Conservation (phyloP, 2,329 filamentous ascomycete genomes). For the Cladosporium sp. region DNA sequence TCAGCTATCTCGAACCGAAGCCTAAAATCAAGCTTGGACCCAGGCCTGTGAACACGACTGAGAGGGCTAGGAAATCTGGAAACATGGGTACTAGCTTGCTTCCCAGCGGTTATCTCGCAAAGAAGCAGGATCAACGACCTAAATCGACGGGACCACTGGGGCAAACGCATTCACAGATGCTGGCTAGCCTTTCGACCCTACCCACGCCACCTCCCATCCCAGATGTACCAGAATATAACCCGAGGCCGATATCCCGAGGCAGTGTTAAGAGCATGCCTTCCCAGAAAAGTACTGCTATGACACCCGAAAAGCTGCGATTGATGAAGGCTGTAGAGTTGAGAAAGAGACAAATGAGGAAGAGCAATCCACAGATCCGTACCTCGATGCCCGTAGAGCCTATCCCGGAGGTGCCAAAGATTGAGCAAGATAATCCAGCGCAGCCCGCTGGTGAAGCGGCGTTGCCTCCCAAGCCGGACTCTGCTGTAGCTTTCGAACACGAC, state of each 20-base stretch:
- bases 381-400: constrained; percentile 13
- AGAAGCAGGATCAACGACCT: constrained; percentile 31
- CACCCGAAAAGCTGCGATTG: constrained; percentile 82
- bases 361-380: constrained; percentile 18
- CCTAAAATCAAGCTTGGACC: constrained; percentile 88
- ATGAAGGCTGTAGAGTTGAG: constrained; percentile 92
- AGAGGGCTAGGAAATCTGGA: constrained; percentile 5
- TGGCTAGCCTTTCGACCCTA: neutral
- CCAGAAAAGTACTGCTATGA: constrained; percentile 49
- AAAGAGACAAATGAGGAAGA: constrained; percentile 65
- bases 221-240: constrained; percentile 27
- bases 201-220: constrained; percentile 32
- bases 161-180: neutral
- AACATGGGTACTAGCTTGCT: constrained; percentile 43
- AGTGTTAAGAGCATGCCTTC: constrained; percentile 43
- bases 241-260: constrained; percentile 32
- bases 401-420: constrained; percentile 12
- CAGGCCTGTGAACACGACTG: constrained; percentile 37
- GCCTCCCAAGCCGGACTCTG: constrained; percentile 51
- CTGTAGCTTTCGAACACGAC: constrained; percentile 46
- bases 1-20: constrained; percentile 51
- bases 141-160: constrained; percentile 32
- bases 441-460: neutral
- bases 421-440: neutral
- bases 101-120: constrained; percentile 25